A percentile compares a stretch with the other conserved stretches of the same genome.
Evolutionary conservation across 2,329 filamentous ascomycete species (phyloP).

Genomic region (Scedosporium aurantiacum): DNA sequence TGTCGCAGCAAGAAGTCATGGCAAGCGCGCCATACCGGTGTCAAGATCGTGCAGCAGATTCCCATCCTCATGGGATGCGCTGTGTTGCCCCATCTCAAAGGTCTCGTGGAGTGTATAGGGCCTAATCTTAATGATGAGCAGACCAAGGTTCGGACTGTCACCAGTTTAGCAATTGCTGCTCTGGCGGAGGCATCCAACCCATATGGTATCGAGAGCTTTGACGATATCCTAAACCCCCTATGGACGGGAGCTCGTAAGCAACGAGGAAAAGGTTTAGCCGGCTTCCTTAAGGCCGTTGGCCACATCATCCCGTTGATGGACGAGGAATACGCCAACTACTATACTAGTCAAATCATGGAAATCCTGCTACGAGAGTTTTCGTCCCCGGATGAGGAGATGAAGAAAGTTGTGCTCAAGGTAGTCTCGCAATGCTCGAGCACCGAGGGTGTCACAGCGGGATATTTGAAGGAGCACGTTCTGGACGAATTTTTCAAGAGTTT

Average conservation of each 20-base stretch:
- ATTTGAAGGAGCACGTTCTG: conserved; percentile 89
- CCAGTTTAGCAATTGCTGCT: conserved; percentile 86
- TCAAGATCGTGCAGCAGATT: conserved; percentile 98
- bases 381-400: conserved; percentile 98
- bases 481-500: conserved; percentile 98
- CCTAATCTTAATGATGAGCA: conserved; percentile 96
- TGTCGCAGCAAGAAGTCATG: conserved; percentile 98
- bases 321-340: conserved; percentile 98
- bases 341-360: conserved; percentile 98
- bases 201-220: conserved; percentile 98
- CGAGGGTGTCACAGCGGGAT: conserved; percentile 86
- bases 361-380: conserved; percentile 92
- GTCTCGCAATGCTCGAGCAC: conserved; percentile 92
- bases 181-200: conserved; percentile 93
- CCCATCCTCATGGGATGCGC: conserved; percentile 98
- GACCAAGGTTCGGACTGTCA: conserved; percentile 94
- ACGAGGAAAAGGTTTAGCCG: conserved; percentile 87
- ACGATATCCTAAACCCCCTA: conserved; percentile 90
- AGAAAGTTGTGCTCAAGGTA: conserved; percentile 97
- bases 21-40: conserved; percentile 94
- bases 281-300: conserved; percentile 92
- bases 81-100: conserved; percentile 88
- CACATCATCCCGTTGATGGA: conserved; percentile 99
- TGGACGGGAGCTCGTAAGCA: conserved; percentile 97
- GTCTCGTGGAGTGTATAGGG: conserved; percentile 89